Base-by-base conservation (phyloP, 345 rosid genomes). In the Adansonia digitata region DNA sequence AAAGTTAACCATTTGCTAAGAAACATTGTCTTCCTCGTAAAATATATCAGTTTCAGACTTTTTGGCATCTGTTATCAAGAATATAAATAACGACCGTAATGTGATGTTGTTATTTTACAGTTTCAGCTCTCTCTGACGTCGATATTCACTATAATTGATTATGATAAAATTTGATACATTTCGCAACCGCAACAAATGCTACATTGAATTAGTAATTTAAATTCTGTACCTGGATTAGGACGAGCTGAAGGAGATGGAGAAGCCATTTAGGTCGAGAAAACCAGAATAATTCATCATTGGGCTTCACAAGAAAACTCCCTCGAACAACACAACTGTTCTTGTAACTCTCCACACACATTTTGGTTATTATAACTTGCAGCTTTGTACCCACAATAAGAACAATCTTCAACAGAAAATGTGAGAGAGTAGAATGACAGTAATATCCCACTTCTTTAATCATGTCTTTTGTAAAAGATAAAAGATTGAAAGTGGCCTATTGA, bases 221-320 rank as follows among this genome's bases (percentile, higher is more conserved):
- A 11, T 45, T 18, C n/a, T 12, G 0, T 77, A 80, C 80, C 83
- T 80, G 83, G 67, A 80, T 69, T 35, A 77, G 45, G 52, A 80
- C 62, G 27, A 80, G 37, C 20, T 77, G 81, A 57, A 82, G 48
- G 60, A 82, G 55, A 78, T 55, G 61, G 31, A 78, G 75, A n/a
- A 78, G 77, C 73, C 64, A 75, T 62, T 78, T 78, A 14, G 84
- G 82, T 51, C 60, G 69, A 67, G 71, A 37, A 64, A 78, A 76
- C 73, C 82, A 82, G 77, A 82, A 78, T 17, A 66, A 60, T 1
- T 80, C 59, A 77, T 77, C 34, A 48, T 18, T 42, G 8, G 76
- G 78, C 64, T 73, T 76, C 39, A 76, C 75, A 0, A 45, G 73
- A 37, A 73, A 76, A 39, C 68, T 71, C 27, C 80, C 80, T 59